Evolutionary conservation across 2,329 filamentous ascomycete genomes (phyloP), one percentile per base, ranked within the genome.

Genomic region (Coniochaeta pulveracea): DNA sequence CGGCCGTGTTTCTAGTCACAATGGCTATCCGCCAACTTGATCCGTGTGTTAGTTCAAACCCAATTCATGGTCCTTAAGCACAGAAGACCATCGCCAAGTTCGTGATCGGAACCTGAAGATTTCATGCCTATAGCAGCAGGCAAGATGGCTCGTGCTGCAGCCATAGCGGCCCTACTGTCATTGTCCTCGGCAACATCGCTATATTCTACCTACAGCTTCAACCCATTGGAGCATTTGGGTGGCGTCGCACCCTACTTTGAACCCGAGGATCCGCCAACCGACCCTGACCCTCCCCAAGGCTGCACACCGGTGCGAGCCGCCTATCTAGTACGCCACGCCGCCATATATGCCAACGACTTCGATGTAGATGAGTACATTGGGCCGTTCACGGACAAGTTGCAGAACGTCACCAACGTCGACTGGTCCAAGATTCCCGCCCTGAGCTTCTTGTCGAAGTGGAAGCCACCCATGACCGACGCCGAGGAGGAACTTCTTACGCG

Each of bases 401-500:
- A 61, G 36, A 78, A 79, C 46, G 66, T 64, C 25, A 70, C 65
- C 1, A 39, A 37, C 12, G 63, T 68, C 26, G 61, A 76, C 40
- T 80, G 74, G 74, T 57, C 57, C 40, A 62, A 60, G 37, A 61
- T 74, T 1, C 68, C 69, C 0, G 54, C 61, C 10, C 52, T 80
- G 10, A 63, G 58, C 35, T 80, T 80, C 46, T 54, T 80, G 16
- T 49, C 57, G 2, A 56, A 53, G 19, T 80, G 75, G 75, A 52
- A 58, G 11, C 57, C 69, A 1, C 76, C 76, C 5, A 57, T 77
- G 26, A 64, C 72, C 6, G 63, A 64, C 4, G 58, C 69, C 10
- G 71, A 76, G 43, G 51, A 64, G 14, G 72, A 75, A 43, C 58
- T 74, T n/a, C 48, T 80, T 28, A 80, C 75, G 10, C 61, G 69